A percentile compares a stretch with the other conserved stretches of the same genome.
Evolutionary conservation across 2,329 filamentous ascomycete species (phyloP).

Genomic region (Venturia aucupariae): DNA sequence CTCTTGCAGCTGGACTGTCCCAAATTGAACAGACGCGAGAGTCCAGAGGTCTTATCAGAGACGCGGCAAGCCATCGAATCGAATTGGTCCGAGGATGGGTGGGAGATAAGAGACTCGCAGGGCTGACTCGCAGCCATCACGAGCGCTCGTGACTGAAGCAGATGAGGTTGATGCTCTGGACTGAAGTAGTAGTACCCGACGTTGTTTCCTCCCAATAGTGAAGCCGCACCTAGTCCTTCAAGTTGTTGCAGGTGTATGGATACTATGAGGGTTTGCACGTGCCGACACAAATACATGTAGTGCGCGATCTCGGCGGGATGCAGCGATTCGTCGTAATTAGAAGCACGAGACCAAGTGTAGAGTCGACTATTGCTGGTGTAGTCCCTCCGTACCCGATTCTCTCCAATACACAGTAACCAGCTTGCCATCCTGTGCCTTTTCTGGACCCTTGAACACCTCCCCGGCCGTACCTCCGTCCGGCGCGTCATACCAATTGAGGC

Average conservation of each 20-base stretch:
- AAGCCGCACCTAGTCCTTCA: no score
- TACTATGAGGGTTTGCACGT: background rate
- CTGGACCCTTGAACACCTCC: background rate
- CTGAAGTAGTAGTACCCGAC: no score
- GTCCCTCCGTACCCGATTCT: background rate
- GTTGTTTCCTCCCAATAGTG: no score
- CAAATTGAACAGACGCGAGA: constrained; percentile 5
- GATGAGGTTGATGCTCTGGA: background rate
- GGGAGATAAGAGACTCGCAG: background rate
- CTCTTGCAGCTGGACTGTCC: constrained; percentile 4
- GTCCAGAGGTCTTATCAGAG: constrained; percentile 5
- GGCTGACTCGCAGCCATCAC: background rate
- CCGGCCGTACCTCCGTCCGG: background rate
- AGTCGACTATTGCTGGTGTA: background rate
- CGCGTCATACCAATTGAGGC: background rate
- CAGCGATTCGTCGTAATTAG: background rate
- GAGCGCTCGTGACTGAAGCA: background rate
- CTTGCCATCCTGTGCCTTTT: background rate
- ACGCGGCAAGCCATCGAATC: background rate
- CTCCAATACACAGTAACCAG: background rate
- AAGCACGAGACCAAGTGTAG: background rate
- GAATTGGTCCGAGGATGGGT: background rate
- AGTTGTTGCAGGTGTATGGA: no score
- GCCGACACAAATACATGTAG: background rate
- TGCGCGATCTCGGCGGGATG: background rate